Percentiles rank a stretch among this genome's conserved stretches.
These are phyloP conservation scores for Cladophialophora yegresii DNA, from an alignment of 2,329 filamentous ascomycete species.

Conservation along the genomic window DNA sequence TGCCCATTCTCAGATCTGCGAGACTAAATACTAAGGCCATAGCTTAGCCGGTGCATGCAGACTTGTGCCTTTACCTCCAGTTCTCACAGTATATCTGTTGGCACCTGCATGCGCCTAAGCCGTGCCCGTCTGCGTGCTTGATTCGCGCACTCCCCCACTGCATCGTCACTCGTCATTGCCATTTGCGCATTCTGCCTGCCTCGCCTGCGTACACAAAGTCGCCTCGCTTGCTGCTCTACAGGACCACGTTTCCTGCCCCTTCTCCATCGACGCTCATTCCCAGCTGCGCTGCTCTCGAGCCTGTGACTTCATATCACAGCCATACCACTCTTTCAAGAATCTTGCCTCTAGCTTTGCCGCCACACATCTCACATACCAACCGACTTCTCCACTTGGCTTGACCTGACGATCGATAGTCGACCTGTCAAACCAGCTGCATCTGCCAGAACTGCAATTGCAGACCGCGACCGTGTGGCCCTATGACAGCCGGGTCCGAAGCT, in stretches of 20 bases:
- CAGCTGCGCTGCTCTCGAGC: not conserved
- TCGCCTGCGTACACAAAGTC: slow-evolving; percentile 11
- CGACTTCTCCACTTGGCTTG: slow-evolving; percentile 12
- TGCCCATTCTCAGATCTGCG: slow-evolving; percentile 2
- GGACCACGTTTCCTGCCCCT: slow-evolving; percentile 17
- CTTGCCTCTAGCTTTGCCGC: slow-evolving; percentile 1
- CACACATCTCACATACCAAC: slow-evolving; percentile 3
- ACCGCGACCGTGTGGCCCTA: slow-evolving; percentile 25
- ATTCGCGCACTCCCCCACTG: slow-evolving; percentile 11
- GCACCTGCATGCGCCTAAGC: slow-evolving; percentile 11
- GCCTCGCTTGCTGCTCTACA: slow-evolving; percentile 19
- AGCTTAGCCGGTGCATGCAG: slow-evolving; percentile 5
- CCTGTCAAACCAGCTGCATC: slow-evolving; percentile 9
- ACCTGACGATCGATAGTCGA: slow-evolving; percentile 7
- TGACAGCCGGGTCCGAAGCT: slow-evolving; percentile 15
- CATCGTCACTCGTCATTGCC: slow-evolving; percentile 16
- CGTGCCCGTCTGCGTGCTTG: slow-evolving; percentile 12
- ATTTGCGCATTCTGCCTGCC: slow-evolving; percentile 1
- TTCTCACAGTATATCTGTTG: not conserved
- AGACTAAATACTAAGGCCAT: slow-evolving; percentile 16
- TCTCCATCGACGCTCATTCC: slow-evolving; percentile 20
- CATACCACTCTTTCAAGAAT: slow-evolving; percentile 19
- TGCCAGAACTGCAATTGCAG: slow-evolving; percentile 10
- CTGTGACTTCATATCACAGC: not conserved
- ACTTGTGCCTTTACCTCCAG: slow-evolving; percentile 14